Base-by-base conservation (phyloP, 768 basidiomycete genomes). In the Solioccasus polychromus region DNA sequence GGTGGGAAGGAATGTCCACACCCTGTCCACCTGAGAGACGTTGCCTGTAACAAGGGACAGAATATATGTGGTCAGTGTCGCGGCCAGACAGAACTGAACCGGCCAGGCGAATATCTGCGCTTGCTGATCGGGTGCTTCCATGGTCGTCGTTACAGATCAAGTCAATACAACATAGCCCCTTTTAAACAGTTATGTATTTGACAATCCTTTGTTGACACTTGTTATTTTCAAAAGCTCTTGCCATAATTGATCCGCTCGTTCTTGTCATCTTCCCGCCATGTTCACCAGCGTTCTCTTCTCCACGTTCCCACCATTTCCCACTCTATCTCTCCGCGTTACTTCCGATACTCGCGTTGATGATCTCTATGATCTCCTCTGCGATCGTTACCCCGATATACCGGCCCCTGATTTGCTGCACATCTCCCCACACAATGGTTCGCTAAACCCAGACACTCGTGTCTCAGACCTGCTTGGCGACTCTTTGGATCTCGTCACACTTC, bases 11-110 rank as follows among this genome's bases (percentile, higher is more conserved):
- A 92, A 80, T 0, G 88, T 80, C 82, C 82, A 84, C 22, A 92
- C 60, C 23, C 89, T 80, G 68, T 97, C 92, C 20, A 94, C 91
- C 61, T 92, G 89, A 2, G 86, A 89, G 38, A 88, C 85, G 55
- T 94, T 93, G 32, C 77, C 75, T 0, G 88, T 91, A 29, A 87
- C 36, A 19, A 90, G 39, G 7, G 86, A 87, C 5, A 75, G 60
- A 7, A 87, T 51, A 56, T 78, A 92, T 7, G 79, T 76, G 0
- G 60, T 59, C 4, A 60, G 48, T 0, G 80, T 80, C 0, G 67
- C 61, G 24, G 71, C 71, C 0, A 73, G 40, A 50, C 82, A 85
- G 55, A 88, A 76, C 56, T 81, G 75, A 39, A 76, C 66, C 14
- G 88, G 86, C 80, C 83, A 86, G 34, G 68, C 69, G 37, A 80